Conservation (phyloP, 805 yeast genomes). For the Starmera amethionina region DNA sequence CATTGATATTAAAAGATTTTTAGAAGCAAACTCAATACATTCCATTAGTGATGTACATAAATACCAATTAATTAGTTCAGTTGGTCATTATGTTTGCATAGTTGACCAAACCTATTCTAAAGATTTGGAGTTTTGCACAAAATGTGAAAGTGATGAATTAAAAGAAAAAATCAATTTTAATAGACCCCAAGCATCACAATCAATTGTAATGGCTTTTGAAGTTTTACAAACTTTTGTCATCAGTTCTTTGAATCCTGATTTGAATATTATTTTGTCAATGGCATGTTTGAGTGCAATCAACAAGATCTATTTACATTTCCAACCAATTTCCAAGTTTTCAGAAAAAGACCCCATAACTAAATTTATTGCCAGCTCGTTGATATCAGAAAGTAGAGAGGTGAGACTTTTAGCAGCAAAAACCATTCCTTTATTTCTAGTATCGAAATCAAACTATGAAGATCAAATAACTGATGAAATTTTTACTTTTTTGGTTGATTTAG, state of each 20-base stretch:
- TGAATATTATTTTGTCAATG: neutral
- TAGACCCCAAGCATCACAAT: neutral
- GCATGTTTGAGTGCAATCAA: conserved; percentile 35
- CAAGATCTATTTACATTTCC: conserved; percentile 41
- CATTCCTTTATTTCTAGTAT: conserved; percentile 39
- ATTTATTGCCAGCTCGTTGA: conserved; percentile 30
- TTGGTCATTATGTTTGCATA: conserved; percentile 32
- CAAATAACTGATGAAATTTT: conserved; percentile 36
- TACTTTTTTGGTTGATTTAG: conserved; percentile 29
- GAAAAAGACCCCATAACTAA: conserved; percentile 23
- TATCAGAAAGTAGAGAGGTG: conserved; percentile 41
- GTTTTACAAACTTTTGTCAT: neutral
- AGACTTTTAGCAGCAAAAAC: conserved; percentile 43
- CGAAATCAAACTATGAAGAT: conserved; percentile 30
- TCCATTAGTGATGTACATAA: neutral
- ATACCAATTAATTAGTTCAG: conserved; percentile 17
- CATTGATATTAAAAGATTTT: neutral
- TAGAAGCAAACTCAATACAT: neutral
- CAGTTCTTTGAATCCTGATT: neutral
- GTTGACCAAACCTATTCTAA: conserved; percentile 2
- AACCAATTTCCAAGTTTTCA: conserved; percentile 31
- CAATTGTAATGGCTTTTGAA: neutral
- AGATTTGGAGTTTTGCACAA: neutral
- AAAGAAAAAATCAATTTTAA: neutral
- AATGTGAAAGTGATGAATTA: neutral